Evolutionary conservation across 1,139 yeast genomes (phyloP), one percentile per base, ranked within the genome.

Genomic region (Taphrina betulina): DNA sequence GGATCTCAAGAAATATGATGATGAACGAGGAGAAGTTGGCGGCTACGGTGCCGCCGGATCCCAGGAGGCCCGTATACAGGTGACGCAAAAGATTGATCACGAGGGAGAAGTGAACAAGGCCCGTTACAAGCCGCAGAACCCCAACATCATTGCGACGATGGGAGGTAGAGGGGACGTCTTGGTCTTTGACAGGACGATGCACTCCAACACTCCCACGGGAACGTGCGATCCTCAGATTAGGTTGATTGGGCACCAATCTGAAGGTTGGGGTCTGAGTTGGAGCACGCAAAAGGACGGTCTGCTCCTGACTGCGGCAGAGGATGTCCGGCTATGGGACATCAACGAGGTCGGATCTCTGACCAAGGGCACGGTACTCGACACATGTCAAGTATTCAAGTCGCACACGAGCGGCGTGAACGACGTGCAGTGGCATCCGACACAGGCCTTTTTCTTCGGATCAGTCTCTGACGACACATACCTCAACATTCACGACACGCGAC

Each of bases 241-340:
- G 1, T 78, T 83, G 58, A 76, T 77, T 60, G 80, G 77, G 65
- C 95, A 87, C 68, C 72, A 74, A 20, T 74, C 72, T 56, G 88
- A 82, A 63, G 95, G 94, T 0, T 81, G 76, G 67, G 85, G 85
- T 0, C 71, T 87, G 55, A 82, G 83, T 60, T 87, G 95, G 95
- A 73, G 73, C 59, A 61, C 69, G 17, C 60, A 58, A 12, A 61
- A 62, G 41, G 73, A 73, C 37, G 72, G 74, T 2, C 70, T 71
- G 57, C 73, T 85, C 50, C 70, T 85, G 29, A 78, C 89, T 1
- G 88, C 88, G 2, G 78, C 86, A 1, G 81, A 80, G 61, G 95
- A 85, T 66, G 78, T 87, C 55, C 85, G 87, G 0, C 68, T 83
- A 28, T 87, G 95, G 95, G 84, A 84, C 63, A 68, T 75, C 56